Evolutionary conservation across 768 basidiomycete species (phyloP).

Genomic region (Rhodotorula paludigena): DNA sequence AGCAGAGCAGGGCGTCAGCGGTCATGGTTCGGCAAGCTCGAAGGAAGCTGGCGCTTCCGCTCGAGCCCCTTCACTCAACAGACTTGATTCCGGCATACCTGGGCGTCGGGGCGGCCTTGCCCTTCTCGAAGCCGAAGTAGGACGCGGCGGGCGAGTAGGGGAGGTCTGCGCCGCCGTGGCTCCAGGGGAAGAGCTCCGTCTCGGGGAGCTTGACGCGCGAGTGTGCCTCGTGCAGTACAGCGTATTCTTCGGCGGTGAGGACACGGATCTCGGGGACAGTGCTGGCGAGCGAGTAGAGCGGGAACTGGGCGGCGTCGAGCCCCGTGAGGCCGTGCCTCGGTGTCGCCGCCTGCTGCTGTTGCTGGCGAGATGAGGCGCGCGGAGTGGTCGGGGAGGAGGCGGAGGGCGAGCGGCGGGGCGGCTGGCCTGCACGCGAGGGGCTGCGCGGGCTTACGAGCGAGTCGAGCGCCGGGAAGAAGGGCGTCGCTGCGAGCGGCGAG

Average conservation of each 20-base stretch:
- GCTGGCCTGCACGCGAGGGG: not conserved
- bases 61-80: too few species aligned
- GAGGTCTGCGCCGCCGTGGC: slow-evolving; percentile 73
- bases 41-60: too few species aligned
- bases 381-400: not conserved
- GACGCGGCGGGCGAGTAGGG: slow-evolving; percentile 70
- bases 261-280: slow-evolving; percentile 50
- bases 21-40: too few species aligned
- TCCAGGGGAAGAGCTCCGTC: slow-evolving; percentile 75
- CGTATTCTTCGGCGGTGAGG: slow-evolving; percentile 54
- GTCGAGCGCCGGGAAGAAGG: slow-evolving; percentile 28
- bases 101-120: slow-evolving; percentile 38
- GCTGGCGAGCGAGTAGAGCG: slow-evolving; percentile 17
- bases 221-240: slow-evolving; percentile 61
- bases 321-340: slow-evolving; percentile 12
- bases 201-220: slow-evolving; percentile 70
- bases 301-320: slow-evolving; percentile 6
- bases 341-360: not conserved
- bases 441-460: slow-evolving; percentile 3
- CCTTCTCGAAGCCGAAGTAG: slow-evolving; percentile 58
- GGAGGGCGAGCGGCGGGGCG: not conserved
- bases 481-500: slow-evolving; percentile 24
- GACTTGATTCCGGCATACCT: too few species aligned
- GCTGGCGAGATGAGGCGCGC: not conserved
- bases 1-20: slow-evolving; percentile 40